These are phyloP conservation scores for Tarenaya hassleriana DNA, from an alignment of 345 rosid genomes.

Conservation along the genomic window DNA sequence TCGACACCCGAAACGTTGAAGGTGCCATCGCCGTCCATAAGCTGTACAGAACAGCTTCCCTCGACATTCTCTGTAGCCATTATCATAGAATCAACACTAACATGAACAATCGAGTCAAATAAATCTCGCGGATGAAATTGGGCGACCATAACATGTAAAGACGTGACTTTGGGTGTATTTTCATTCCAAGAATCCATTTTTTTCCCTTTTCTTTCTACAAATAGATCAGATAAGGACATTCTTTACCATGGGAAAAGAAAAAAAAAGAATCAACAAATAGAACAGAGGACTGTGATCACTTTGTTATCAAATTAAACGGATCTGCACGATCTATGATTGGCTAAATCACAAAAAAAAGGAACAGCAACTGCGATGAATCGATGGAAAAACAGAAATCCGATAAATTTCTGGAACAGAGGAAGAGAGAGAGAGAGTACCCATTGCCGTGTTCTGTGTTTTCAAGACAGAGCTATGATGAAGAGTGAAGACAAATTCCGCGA, in stretches of 20 bases:
- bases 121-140: constrained; percentile 3
- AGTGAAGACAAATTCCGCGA: constrained; percentile 3
- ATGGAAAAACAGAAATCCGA: constrained; percentile 3
- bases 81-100: background rate
- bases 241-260: background rate
- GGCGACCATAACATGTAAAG: background rate
- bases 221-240: background rate
- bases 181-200: background rate
- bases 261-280: background rate
- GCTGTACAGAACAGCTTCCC: constrained; percentile 62
- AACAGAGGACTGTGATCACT: constrained; percentile 2
- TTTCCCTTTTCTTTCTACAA: constrained; percentile 11
- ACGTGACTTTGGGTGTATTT: no score
- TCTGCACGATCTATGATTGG: constrained; percentile 7
- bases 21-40: constrained; percentile 77
- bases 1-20: constrained; percentile 58
- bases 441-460: constrained; percentile 7
- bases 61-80: constrained; percentile 35
- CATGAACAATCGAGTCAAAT: constrained; percentile 1
- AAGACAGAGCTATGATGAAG: no score
- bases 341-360: background rate
- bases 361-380: no score
- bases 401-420: background rate
- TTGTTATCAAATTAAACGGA: constrained; percentile 2
- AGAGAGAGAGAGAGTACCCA: constrained; percentile 26